Base-by-base conservation (phyloP, 805 yeast genomes). In the Saturnispora quitensis region DNA sequence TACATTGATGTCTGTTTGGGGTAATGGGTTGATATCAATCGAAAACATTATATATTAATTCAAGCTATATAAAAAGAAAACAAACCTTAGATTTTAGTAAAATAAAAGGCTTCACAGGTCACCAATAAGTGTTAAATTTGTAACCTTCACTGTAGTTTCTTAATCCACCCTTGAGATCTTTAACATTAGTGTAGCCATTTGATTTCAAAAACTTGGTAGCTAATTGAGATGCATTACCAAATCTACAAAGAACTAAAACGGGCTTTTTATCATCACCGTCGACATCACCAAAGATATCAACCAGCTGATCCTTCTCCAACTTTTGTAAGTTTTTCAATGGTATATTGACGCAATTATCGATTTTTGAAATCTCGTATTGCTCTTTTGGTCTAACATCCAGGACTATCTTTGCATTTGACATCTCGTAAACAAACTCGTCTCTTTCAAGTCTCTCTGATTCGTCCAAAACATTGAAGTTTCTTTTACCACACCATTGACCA, bases 201-300 rank as follows among this genome's bases (percentile, higher is more conserved):
- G 77, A 78, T 47, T 75, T 71, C 45, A 90, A 65, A 43, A 73
- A 67, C 51, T 73, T 66, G 1, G 86, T 82, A 0, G 96, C 95
- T 17, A 80, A 65, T 60, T 86, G 89, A 0, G 98, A 90, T 63
- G 93, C 98, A 64, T 88, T 89, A 9, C 99, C 99, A 62, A 74
- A 82, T 33, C 97, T 74, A 66, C 99, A 93, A 18, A 91, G 72
- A 0, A 89, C 85, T 51, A 73, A 76, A 0, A 86, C 24, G 9
- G 42, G 25, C 17, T 10, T 31, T 31, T 10, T 64, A 4, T 56
- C 58, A 9, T 51, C 45, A 4, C 48, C 46, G 4, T 51, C 36
- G 40, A 50, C 24, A 2, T 5, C 33, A 34, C 58, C 56, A 13
- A 56, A 15, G 13, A 40, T 36, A 13, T 40, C 36, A 2, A 59